Evolutionary conservation across 352 stramenopile genomes (phyloP), one percentile per base, ranked within the genome.

Genomic region (Blastocystis sp.): DNA sequence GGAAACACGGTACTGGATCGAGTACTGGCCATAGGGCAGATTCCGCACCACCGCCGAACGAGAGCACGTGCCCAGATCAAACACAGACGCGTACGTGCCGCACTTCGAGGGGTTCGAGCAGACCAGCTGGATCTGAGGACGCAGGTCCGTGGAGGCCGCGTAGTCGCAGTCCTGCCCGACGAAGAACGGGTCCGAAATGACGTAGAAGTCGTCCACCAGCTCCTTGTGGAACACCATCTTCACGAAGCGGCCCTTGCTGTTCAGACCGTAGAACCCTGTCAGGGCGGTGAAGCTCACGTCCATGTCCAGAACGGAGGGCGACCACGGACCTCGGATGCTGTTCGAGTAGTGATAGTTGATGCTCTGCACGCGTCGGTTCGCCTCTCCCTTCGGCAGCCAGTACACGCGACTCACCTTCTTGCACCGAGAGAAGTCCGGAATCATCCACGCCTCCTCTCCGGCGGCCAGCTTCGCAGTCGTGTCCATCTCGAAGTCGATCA

Each of bases 211-310:
- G 20, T 84, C 20, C 50, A 47, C 7, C 13, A 68, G 15, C 18
- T 13, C 34, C 73, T 84, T 84, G 37, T 84, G 47, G 73, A 84
- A 84, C 11, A 37, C 47, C 73, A 84, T 66, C 73, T 84, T 84
- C 11, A 84, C n/a, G 73, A 66, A 84, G 56, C 73, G 73, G 55
- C 73, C 73, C 73, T 84, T 84, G 37, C 43, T 61, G 56, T 68
- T 68, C 73, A 84, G 43, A 20, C 73, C 73, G 56, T 84, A 84
- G 73, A 84, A 84, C 0, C 73, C 73, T 20, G 59, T 84, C 47
- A 68, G 34, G 18, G 73, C 64, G 18, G n/a, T 20, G 34, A 53
- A 84, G 55, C 13, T 34, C 54, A 47, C 29, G 54, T 62, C 39
- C 1, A 68, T 45, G 20, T 84, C 50, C 70, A 80, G 29, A 18